Evolutionary conservation across 1,284 basidiomycete species (phyloP).

Genomic region (Vanrija pseudolonga): DNA sequence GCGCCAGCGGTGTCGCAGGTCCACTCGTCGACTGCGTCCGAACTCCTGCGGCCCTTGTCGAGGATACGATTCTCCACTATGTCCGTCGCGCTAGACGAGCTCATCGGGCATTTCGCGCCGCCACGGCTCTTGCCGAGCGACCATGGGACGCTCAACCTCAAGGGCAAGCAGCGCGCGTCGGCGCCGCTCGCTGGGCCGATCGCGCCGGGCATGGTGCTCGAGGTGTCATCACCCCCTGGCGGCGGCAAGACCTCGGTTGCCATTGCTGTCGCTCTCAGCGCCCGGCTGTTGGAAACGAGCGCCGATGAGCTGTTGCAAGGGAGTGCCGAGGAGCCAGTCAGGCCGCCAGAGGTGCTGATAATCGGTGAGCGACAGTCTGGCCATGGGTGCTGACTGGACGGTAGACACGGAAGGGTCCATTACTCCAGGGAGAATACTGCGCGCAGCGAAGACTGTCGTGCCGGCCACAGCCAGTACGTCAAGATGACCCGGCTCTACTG

Average conservation of each 20-base stretch:
- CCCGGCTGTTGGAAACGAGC: slow-evolving; percentile 15
- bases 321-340: slow-evolving; percentile 5
- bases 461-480: slow-evolving; percentile 3
- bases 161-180: slow-evolving; percentile 18
- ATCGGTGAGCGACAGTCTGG: slow-evolving; percentile 30
- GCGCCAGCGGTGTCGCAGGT: background rate
- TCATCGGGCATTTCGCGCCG: slow-evolving; percentile 23
- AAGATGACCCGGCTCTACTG: background rate
- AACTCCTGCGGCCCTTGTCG: slow-evolving; percentile 19
- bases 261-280: slow-evolving; percentile 34
- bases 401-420: slow-evolving; percentile 47
- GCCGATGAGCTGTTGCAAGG: slow-evolving; percentile 9
- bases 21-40: slow-evolving; percentile 25
- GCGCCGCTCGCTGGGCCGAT: slow-evolving; percentile 16
- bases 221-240: slow-evolving; percentile 46
- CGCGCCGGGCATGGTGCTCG: slow-evolving; percentile 40
- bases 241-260: slow-evolving; percentile 41
- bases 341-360: slow-evolving; percentile 37
- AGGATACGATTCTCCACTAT: slow-evolving; percentile 33
- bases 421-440: slow-evolving; percentile 26
- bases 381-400: background rate
- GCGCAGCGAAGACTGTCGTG: slow-evolving; percentile 20
- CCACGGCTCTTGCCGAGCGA: background rate
- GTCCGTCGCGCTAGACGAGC: slow-evolving; percentile 30
- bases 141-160: slow-evolving; percentile 1